Evolutionary conservation across 148 eudicot genomes (phyloP), one percentile per base, ranked within the genome.

Genomic region (Rhododendron vialii): DNA sequence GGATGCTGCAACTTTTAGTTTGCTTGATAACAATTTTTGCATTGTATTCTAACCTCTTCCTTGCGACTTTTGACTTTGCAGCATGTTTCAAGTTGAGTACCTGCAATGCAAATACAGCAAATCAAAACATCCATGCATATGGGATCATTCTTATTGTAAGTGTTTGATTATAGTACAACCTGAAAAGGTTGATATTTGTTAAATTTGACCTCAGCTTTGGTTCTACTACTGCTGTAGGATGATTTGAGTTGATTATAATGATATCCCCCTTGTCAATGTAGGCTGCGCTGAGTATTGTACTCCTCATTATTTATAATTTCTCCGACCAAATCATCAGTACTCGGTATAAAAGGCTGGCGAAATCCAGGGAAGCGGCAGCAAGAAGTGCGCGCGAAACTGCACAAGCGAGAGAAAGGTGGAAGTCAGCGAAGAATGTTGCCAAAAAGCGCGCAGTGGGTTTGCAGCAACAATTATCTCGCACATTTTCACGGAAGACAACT

Each of bases 321-420:
- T 96, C 98, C 9, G 98, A 96, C 86, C 98, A 93, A 91, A 93
- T 96, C 48, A 90, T 96, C 36, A 89, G 93, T 20, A 96, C 94
- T 80, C 91, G 95, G 69, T 90, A 94, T 82, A 88, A 88, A 88
- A 91, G 95, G 82, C 51, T 92, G 84, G 98, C 98, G 4, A 92
- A 91, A 84, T 96, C 98, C 33, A 90, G 98, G 84, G 96, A 96
- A 83, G 92, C 94, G 0, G 98, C 98, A 11, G 91, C 92, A 79
- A 90, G 92, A 84, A 94, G 95, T 81, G 98, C 98, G 61, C 89
- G 95, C 57, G 98, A 94, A 89, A 96, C 98, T 33, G 98, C 98
- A 71, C 94, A 91, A 86, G 98, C 98, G 63, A 93, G 96, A 75
- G 90, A 94, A 88, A 90, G 95, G 78, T 96, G 98, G 96, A 92